Conservation (phyloP, 2,329 filamentous ascomycete species). For the Xylaria sp. region DNA sequence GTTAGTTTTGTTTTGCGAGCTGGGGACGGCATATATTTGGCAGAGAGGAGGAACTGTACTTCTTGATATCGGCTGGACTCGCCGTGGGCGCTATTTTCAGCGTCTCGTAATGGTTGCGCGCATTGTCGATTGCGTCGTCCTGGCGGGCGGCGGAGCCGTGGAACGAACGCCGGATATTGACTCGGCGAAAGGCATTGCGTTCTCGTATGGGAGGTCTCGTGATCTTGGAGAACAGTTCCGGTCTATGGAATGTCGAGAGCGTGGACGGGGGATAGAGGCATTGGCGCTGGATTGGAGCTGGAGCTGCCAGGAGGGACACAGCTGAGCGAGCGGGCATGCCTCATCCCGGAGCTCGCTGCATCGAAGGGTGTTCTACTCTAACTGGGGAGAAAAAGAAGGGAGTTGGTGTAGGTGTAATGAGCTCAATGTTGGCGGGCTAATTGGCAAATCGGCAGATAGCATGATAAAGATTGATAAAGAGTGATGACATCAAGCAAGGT, state of each 20-base stretch:
- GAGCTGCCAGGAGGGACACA: conserved; percentile 41
- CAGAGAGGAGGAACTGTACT: conserved; percentile 58
- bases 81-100: conserved; percentile 78
- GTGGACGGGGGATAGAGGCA: conserved; percentile 22
- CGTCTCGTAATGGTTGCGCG: conserved; percentile 81
- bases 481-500: conserved; percentile 31
- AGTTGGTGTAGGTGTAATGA: background rate
- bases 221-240: background rate
- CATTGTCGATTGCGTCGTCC: conserved; percentile 50
- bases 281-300: conserved; percentile 36
- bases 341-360: conserved; percentile 60
- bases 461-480: conserved; percentile 2
- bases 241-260: background rate
- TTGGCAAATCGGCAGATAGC: conserved; percentile 1
- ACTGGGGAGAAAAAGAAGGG: background rate
- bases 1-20: conserved; percentile 12
- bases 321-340: conserved; percentile 66
- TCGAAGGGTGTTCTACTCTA: conserved; percentile 16
- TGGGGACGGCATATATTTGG: too few relatives aligned
- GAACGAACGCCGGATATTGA: conserved; percentile 49
- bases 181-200: background rate
- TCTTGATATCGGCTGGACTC: conserved; percentile 82
- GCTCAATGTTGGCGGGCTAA: background rate
- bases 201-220: background rate
- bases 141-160: conserved; percentile 54